Evolutionary conservation across 2,329 filamentous ascomycete species (phyloP).

Genomic region (Mariannaea sp.): DNA sequence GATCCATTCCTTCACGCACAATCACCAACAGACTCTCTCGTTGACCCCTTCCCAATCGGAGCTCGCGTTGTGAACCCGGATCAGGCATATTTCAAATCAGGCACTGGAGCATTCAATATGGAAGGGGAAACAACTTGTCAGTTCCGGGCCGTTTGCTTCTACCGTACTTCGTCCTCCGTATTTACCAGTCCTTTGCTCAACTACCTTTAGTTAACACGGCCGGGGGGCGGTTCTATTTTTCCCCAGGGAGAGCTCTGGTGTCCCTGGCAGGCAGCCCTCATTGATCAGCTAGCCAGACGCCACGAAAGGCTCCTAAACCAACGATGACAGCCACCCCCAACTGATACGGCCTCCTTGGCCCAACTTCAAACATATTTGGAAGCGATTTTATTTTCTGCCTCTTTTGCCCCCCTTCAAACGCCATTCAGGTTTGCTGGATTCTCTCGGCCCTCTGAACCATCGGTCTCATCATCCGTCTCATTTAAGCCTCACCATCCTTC

Average conservation of each 20-base stretch:
- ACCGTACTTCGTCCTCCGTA: slow-evolving; percentile 9
- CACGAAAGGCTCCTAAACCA: slow-evolving; percentile 18
- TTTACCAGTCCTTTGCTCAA: slow-evolving; percentile 28
- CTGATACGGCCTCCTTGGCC: slow-evolving; percentile 22
- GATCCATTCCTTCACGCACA: not conserved
- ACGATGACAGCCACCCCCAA: slow-evolving; percentile 19
- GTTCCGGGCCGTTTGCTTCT: slow-evolving; percentile 32
- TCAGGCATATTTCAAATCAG: not conserved
- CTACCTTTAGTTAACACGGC: slow-evolving; percentile 26
- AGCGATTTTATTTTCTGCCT: slow-evolving; percentile 13
- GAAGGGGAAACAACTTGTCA: slow-evolving; percentile 28
- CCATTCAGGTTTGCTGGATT: slow-evolving; percentile 20
- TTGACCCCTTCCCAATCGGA: not conserved
- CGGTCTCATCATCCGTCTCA: slow-evolving; percentile 19
- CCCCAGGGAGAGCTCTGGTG: slow-evolving; percentile 22
- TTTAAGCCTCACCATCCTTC: slow-evolving; percentile 48
- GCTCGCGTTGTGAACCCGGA: not conserved
- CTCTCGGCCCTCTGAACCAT: slow-evolving; percentile 24
- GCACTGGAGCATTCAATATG: not conserved
- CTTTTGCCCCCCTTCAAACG: slow-evolving; percentile 15
- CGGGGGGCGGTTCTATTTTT: slow-evolving; percentile 15
- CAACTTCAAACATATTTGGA: slow-evolving; percentile 26
- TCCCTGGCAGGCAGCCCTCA: slow-evolving; percentile 25
- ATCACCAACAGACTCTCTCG: not conserved
- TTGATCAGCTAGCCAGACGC: slow-evolving; percentile 18